A percentile compares a stretch with the other conserved stretches of the same genome.
phyloP scores from a whole-genome alignment of 495 filamentous ascomycete genomes.

The Hypoxylon perforatum region DNA sequence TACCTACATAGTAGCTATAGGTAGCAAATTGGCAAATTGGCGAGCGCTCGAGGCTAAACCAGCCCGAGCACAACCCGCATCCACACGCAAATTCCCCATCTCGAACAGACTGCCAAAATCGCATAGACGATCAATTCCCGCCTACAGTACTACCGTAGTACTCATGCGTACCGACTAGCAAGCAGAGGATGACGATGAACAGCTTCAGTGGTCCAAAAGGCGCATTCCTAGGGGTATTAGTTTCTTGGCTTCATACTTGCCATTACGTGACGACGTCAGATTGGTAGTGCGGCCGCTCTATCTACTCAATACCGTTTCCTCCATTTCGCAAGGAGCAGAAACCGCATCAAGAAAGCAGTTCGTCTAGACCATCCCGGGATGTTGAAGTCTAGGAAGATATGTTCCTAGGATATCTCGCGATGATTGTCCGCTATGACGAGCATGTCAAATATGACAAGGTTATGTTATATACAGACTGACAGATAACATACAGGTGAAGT shows the following conservation, averaged over 20 bases:
- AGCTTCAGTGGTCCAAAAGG: constrained; percentile 9
- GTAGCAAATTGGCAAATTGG: constrained; percentile 19
- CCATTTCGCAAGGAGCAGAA: constrained; percentile 19
- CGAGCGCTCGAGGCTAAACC: constrained; percentile 25
- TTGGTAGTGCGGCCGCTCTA: constrained; percentile 11
- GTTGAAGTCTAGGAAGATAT: constrained; percentile 5
- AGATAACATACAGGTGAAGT: neutral
- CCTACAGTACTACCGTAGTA: constrained; percentile 33
- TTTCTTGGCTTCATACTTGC: constrained; percentile 30
- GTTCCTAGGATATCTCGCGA: constrained; percentile 28
- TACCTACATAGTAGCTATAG: too few species aligned
- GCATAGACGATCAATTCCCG: constrained; percentile 31
- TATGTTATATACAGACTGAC: constrained; percentile 1
- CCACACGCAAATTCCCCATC: constrained; percentile 25
- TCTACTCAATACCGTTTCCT: constrained; percentile 12
- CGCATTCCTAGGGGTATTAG: constrained; percentile 20
- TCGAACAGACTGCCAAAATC: constrained; percentile 22
- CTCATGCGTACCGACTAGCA: constrained; percentile 24
- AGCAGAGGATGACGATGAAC: constrained; percentile 29
- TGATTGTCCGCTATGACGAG: constrained; percentile 38
- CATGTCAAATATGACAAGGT: constrained; percentile 27
- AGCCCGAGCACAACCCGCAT: constrained; percentile 29
- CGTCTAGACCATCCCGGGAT: constrained; percentile 8
- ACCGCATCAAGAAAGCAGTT: constrained; percentile 24
- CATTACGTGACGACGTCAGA: constrained; percentile 35